phyloP scores from a whole-genome alignment of 495 filamentous ascomycete genomes.

The Lentithecium fluviatile region DNA sequence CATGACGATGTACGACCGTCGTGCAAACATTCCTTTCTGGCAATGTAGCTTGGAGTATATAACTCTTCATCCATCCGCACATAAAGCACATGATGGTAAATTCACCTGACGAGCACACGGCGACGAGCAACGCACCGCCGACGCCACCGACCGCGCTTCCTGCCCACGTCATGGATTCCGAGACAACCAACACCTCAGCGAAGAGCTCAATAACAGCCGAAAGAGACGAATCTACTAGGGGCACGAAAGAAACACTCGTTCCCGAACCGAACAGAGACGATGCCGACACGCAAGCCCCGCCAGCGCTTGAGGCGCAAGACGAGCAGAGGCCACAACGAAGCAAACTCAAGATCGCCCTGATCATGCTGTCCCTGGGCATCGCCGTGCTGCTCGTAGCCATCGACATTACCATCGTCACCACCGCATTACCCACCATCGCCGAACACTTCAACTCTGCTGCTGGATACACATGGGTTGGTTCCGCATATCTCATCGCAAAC shows the following conservation, averaged over 20 bases:
- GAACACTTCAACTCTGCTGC: conserved; percentile 47
- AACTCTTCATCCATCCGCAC: too few relatives aligned
- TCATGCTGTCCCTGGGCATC: conserved; percentile 43
- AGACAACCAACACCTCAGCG: too few relatives aligned
- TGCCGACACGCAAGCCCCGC: not conserved
- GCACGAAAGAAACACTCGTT: not conserved
- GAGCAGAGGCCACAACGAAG: conserved; percentile 32
- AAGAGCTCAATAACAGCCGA: too few relatives aligned
- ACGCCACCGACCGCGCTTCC: too few relatives aligned
- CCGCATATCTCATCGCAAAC: conserved; percentile 60
- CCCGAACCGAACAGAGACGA: not conserved
- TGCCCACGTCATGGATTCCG: too few relatives aligned
- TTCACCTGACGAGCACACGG: too few relatives aligned
- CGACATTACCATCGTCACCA: conserved; percentile 50
- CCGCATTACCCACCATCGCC: conserved; percentile 52
- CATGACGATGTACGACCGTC: too few relatives aligned
- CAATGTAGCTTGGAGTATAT: too few relatives aligned
- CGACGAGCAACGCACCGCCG: too few relatives aligned
- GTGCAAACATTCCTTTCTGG: too few relatives aligned
- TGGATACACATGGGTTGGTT: conserved; percentile 57
- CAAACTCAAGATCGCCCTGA: conserved; percentile 42
- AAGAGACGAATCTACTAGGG: not conserved
- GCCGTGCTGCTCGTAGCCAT: conserved; percentile 45
- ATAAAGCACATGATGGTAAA: too few relatives aligned
- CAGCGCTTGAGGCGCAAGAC: conserved; percentile 1